These are phyloP conservation scores for Plasmodium cynomolgi DNA, from an alignment of 169 alveolate genomes.

Conservation along the genomic window DNA sequence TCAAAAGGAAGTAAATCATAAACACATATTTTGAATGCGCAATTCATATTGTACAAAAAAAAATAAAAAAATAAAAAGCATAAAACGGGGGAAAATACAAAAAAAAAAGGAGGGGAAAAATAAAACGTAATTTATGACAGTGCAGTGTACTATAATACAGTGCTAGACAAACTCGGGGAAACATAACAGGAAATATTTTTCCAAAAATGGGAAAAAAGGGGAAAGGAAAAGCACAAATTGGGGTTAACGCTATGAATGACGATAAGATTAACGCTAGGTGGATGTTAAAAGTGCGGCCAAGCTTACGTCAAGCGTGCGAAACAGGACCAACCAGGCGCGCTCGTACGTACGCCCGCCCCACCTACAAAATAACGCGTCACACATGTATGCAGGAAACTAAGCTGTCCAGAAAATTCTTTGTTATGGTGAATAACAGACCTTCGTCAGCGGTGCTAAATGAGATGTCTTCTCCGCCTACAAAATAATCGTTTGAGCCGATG, in stretches of 20 bases:
- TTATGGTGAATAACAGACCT: slow-evolving; percentile 11
- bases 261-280: background rate
- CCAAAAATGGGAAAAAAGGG: background rate
- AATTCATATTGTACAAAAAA: background rate
- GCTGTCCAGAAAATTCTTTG: slow-evolving; percentile 33
- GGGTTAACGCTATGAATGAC: background rate
- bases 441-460: slow-evolving; percentile 1
- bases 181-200: background rate
- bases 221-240: background rate
- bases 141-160: background rate
- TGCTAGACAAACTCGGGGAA: background rate
- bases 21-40: background rate
- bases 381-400: slow-evolving; percentile 50
- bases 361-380: background rate
- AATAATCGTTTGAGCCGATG: slow-evolving; percentile 31
- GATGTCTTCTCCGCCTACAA: slow-evolving; percentile 1
- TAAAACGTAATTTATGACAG: background rate
- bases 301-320: background rate
- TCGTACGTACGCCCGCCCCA: background rate
- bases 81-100: background rate
- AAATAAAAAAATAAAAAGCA: background rate
- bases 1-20: background rate
- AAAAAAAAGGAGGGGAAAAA: background rate
- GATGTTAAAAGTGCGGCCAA: background rate
- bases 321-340: background rate